phyloP scores from a whole-genome alignment of 441 rosid species.

The Euphorbia corollata region DNA sequence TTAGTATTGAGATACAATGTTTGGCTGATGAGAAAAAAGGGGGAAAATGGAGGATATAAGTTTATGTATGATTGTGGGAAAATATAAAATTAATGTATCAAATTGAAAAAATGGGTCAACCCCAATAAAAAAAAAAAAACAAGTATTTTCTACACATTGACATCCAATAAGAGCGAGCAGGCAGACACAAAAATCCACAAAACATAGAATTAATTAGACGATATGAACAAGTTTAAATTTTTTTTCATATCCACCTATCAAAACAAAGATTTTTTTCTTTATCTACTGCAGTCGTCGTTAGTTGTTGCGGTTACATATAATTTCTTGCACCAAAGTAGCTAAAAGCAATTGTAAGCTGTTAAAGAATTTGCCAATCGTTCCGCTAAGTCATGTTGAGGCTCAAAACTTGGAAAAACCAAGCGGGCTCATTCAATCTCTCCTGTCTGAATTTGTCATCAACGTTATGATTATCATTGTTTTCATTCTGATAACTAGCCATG shows the following conservation, averaged over 20 bases:
- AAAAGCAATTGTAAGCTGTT: too few species aligned
- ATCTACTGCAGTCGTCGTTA: too few species aligned
- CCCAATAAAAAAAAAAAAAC: too few species aligned
- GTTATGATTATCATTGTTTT: slow-evolving; percentile 15
- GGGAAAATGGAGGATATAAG: background rate
- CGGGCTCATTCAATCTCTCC: slow-evolving; percentile 51
- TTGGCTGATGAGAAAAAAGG: slow-evolving; percentile 13
- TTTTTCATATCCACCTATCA: slow-evolving; percentile 16
- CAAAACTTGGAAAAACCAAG: slow-evolving; percentile 79
- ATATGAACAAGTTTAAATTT: slow-evolving; percentile 29
- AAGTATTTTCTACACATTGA: background rate
- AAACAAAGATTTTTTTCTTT: background rate
- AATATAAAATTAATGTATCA: too few species aligned
- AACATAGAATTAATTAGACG: slow-evolving; percentile 17
- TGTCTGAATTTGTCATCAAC: slow-evolving; percentile 45
- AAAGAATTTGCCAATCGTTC: too few species aligned
- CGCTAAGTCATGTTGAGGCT: slow-evolving; percentile 55
- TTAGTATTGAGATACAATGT: background rate
- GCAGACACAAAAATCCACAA: slow-evolving; percentile 10
- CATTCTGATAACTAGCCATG: slow-evolving; percentile 19
- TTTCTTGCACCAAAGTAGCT: too few species aligned
- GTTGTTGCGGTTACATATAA: too few species aligned
- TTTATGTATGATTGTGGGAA: too few species aligned
- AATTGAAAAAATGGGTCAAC: too few species aligned
- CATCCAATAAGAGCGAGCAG: too few species aligned